phyloP scores from a whole-genome alignment of 2,329 filamentous ascomycete genomes.

The Diaporthe sp. region DNA sequence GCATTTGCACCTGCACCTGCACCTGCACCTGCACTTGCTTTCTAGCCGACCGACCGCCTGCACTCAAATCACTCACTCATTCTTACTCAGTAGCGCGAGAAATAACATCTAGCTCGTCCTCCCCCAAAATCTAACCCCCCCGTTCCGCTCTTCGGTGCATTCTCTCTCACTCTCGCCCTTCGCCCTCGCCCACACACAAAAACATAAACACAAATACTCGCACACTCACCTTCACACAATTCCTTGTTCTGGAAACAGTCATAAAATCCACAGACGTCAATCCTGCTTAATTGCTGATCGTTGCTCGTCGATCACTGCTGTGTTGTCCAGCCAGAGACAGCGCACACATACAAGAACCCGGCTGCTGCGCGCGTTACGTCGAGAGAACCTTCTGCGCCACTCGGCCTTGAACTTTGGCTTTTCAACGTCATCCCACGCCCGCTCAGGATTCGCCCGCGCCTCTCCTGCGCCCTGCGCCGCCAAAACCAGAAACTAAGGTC shows the following conservation, averaged over 20 bases:
- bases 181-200: neutral
- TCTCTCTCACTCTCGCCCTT: neutral
- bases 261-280: conserved; percentile 4
- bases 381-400: conserved; percentile 24
- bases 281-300: neutral
- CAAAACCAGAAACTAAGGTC: conserved; percentile 23
- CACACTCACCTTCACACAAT: neutral
- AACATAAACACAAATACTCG: conserved; percentile 3
- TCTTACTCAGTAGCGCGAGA: conserved; percentile 9
- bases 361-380: neutral
- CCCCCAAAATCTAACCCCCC: neutral
- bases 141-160: conserved; percentile 16
- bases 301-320: conserved; percentile 5
- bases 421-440: conserved; percentile 34
- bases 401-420: neutral
- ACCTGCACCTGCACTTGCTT: neutral
- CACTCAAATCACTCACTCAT: conserved; percentile 11
- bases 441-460: conserved; percentile 31
- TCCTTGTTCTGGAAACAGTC: neutral
- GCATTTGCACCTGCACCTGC: neutral
- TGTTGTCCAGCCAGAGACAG: neutral
- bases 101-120: conserved; percentile 21
- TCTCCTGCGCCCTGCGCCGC: conserved; percentile 27
- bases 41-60: neutral
- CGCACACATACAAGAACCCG: conserved; percentile 16